phyloP scores from a whole-genome alignment of 2,329 filamentous ascomycete species.

The Fragosphaeria purpurea region DNA sequence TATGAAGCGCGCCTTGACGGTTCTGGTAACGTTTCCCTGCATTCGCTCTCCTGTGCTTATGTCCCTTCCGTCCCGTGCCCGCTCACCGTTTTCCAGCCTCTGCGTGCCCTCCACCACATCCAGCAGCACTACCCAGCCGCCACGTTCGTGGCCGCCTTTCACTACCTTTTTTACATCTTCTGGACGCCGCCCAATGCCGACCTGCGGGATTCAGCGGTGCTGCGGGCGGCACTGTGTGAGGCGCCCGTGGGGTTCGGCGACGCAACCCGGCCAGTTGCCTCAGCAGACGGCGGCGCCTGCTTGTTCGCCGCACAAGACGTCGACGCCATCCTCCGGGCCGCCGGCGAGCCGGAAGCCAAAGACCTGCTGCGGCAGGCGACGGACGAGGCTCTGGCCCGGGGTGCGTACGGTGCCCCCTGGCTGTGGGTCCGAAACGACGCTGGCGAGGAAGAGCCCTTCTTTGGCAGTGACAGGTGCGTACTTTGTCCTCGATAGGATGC shows the following conservation, averaged over 20 bases:
- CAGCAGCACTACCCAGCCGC: slow-evolving; percentile 43
- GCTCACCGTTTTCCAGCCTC: slow-evolving; percentile 28
- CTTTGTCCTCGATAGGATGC: neutral
- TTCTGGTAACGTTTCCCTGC: slow-evolving; percentile 22
- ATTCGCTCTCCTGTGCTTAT: neutral
- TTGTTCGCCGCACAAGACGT: slow-evolving; percentile 45
- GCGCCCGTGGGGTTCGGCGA: slow-evolving; percentile 17
- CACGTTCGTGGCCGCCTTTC: slow-evolving; percentile 43
- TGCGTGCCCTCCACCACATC: slow-evolving; percentile 57
- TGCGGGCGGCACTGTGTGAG: slow-evolving; percentile 29
- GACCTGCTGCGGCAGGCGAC: slow-evolving; percentile 43
- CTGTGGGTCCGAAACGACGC: slow-evolving; percentile 52
- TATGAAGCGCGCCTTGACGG: slow-evolving; percentile 31
- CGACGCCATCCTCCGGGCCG: slow-evolving; percentile 42
- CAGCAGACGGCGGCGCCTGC: slow-evolving; percentile 6
- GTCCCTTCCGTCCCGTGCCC: neutral
- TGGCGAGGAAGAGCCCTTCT: slow-evolving; percentile 58
- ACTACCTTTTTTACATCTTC: slow-evolving; percentile 47
- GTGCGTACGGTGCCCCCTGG: slow-evolving; percentile 73
- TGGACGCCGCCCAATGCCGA: slow-evolving; percentile 52
- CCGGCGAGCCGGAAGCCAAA: slow-evolving; percentile 34
- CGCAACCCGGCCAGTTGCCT: slow-evolving; percentile 31
- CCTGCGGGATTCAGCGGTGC: slow-evolving; percentile 46
- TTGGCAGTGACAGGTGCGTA: slow-evolving; percentile 60
- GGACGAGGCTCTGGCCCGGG: slow-evolving; percentile 48